phyloP scores from a whole-genome alignment of 495 filamentous ascomycete genomes.

The Podospora appendiculata region DNA sequence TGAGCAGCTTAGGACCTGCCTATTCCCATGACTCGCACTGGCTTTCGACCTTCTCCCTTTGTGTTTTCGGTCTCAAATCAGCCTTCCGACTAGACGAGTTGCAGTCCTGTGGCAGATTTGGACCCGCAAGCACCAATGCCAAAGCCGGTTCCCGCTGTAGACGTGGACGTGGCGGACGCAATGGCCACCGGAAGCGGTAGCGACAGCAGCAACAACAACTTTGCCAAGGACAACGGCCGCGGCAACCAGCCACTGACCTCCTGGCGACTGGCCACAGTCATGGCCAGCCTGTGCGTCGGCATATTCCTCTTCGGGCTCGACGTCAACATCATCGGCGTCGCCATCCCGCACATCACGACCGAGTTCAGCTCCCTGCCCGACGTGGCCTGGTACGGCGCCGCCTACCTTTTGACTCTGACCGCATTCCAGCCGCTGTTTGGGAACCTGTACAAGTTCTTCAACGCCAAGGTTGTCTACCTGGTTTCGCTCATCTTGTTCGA shows the following conservation, averaged over 20 bases:
- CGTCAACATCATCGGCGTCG: constrained; percentile 46
- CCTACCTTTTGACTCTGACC: constrained; percentile 42
- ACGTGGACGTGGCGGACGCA: background rate
- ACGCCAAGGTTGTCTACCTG: constrained; percentile 34
- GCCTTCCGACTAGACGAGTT: too few species aligned
- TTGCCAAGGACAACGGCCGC: background rate
- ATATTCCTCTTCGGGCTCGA: constrained; percentile 51
- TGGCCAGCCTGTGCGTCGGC: constrained; percentile 18
- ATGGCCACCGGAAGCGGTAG: background rate
- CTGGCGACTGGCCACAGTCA: background rate
- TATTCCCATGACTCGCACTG: too few species aligned
- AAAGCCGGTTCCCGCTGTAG: background rate
- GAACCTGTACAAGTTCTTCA: constrained; percentile 40
- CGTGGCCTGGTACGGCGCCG: constrained; percentile 40
- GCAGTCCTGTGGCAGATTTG: background rate
- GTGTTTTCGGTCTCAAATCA: too few species aligned
- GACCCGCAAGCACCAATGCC: background rate
- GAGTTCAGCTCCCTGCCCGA: constrained; percentile 30
- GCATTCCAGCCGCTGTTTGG: constrained; percentile 40
- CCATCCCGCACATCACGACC: constrained; percentile 33
- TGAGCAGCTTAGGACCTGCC: too few species aligned
- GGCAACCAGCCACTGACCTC: background rate
- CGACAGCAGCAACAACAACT: background rate
- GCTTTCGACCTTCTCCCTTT: too few species aligned
- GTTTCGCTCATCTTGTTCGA: constrained; percentile 31